Evolutionary conservation across 495 filamentous ascomycete genomes (phyloP).

Genomic region (Penicillium egyptiacum): DNA sequence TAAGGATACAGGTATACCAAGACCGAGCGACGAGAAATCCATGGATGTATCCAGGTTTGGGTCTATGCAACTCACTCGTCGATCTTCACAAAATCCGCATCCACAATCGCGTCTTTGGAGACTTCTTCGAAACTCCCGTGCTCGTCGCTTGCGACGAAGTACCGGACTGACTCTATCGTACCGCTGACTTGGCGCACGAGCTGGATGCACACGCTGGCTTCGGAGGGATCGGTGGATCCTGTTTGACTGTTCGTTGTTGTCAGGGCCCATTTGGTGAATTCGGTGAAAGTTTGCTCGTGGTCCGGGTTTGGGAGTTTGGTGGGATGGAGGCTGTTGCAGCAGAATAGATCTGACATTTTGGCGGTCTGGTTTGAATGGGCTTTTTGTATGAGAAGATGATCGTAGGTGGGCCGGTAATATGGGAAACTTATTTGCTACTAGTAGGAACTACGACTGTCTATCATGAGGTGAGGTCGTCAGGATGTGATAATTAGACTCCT

Average conservation of each 20-base stretch:
- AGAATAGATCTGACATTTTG: slow-evolving; percentile 2
- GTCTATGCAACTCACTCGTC: neutral
- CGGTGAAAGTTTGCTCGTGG: neutral
- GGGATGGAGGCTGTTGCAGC: neutral
- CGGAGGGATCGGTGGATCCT: neutral
- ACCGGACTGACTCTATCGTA: neutral
- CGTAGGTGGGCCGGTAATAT: neutral
- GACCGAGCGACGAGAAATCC: no score
- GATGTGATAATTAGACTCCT: neutral
- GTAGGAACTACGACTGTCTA: no score
- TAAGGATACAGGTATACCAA: no score
- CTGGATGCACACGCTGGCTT: neutral
- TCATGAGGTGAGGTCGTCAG: slow-evolving; percentile 3
- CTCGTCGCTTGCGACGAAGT: neutral
- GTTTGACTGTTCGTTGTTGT: neutral
- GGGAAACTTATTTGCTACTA: neutral
- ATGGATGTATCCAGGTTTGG: no score
- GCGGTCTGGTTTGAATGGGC: neutral
- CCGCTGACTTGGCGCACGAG: neutral
- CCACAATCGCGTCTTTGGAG: neutral
- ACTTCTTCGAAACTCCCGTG: neutral
- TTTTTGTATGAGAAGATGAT: neutral
- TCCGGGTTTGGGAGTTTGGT: neutral
- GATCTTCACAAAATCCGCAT: neutral
- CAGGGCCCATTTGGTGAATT: slow-evolving; percentile 1